Conservation (phyloP, 495 filamentous ascomycete genomes). For the Aspergillus bertholletiae region DNA sequence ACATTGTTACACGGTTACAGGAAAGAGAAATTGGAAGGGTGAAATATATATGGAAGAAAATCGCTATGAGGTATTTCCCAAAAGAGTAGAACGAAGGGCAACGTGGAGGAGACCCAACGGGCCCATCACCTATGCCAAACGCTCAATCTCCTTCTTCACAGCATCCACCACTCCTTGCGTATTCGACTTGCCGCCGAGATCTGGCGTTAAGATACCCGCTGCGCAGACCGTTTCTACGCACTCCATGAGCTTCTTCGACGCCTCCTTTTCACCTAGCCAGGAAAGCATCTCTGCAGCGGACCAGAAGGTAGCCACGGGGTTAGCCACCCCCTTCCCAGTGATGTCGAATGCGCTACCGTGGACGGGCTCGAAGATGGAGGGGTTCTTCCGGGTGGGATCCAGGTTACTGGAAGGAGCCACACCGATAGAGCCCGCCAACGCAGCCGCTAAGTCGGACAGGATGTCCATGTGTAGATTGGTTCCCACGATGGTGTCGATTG, state of each 20-base stretch:
- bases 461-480: slow-evolving; percentile 58
- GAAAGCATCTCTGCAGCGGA: slow-evolving; percentile 64
- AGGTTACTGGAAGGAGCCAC: slow-evolving; percentile 59
- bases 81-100: no score
- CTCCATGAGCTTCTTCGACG: slow-evolving; percentile 52
- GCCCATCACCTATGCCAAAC: background rate
- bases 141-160: slow-evolving; percentile 54
- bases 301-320: slow-evolving; percentile 70
- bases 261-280: slow-evolving; percentile 59
- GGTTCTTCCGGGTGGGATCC: slow-evolving; percentile 56
- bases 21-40: no score
- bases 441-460: slow-evolving; percentile 54
- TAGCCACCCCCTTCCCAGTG: slow-evolving; percentile 66
- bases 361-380: slow-evolving; percentile 65
- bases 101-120: no score
- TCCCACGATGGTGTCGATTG: slow-evolving; percentile 54
- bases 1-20: no score
- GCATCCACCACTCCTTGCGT: slow-evolving; percentile 60
- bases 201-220: slow-evolving; percentile 51
- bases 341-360: slow-evolving; percentile 69
- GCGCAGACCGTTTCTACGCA: slow-evolving; percentile 60
- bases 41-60: no score
- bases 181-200: slow-evolving; percentile 52
- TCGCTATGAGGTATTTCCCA: no score
- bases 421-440: slow-evolving; percentile 51